Conservation (phyloP, 306 rosid genomes). For the Mimosa pudica region DNA sequence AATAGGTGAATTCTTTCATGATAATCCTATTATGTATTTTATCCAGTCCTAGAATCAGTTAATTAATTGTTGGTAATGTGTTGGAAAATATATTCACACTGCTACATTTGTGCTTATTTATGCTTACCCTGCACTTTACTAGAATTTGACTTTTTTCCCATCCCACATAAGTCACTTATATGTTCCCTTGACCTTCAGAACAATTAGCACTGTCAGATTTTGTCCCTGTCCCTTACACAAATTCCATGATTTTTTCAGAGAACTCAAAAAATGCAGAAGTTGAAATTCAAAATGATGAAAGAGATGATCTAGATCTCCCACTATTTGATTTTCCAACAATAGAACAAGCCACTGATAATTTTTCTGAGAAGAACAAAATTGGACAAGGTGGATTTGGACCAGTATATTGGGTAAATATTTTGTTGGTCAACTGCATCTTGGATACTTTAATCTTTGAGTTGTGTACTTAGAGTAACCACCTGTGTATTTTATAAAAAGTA, state of each 20-base stretch:
- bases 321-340: constrained; percentile 24
- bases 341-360: constrained; percentile 12
- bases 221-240: not conserved
- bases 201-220: not conserved
- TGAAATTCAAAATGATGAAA: not conserved
- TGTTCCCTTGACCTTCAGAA: not conserved
- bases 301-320: constrained; percentile 38
- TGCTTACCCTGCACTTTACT: not conserved
- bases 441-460: constrained; percentile 1
- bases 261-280: not conserved
- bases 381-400: constrained; percentile 35
- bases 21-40: not conserved
- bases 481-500: not conserved
- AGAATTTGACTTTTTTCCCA: not conserved
- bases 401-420: constrained; percentile 22
- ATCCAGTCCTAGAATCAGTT: not conserved
- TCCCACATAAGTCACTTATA: not conserved
- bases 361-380: not conserved
- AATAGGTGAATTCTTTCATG: not conserved
- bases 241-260: not conserved
- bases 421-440: not conserved
- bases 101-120: not conserved
- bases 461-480: not conserved
- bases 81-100: not conserved
- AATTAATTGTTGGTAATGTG: not conserved